Evolutionary conservation across 148 eudicot genomes (phyloP).

Genomic region (Vaccinium macrocarpon): DNA sequence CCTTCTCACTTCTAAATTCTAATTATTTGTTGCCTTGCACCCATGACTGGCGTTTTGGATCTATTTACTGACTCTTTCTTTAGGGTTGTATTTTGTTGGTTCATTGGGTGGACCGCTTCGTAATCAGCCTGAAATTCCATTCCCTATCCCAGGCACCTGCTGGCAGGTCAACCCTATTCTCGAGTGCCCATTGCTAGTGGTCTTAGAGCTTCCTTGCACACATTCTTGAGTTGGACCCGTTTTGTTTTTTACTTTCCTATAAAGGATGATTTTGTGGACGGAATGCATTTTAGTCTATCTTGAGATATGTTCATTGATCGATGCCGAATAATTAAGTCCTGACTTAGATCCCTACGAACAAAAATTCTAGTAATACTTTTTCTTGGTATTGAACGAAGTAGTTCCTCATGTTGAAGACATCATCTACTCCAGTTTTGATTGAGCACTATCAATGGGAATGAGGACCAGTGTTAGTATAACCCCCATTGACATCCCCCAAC

Average conservation of each 20-base stretch:
- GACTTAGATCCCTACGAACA: background rate
- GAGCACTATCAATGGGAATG: background rate
- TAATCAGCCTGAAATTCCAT: background rate
- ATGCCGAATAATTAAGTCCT: background rate
- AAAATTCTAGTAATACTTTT: background rate
- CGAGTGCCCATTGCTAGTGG: background rate
- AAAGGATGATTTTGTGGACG: background rate
- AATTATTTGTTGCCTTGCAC: background rate
- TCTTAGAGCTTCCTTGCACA: background rate
- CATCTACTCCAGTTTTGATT: conserved; percentile 6
- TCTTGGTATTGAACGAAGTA: background rate
- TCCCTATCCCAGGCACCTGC: no score
- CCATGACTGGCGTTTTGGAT: background rate
- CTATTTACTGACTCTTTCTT: background rate
- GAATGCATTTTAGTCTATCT: background rate
- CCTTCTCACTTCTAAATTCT: background rate
- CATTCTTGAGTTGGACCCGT: background rate
- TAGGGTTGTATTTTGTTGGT: background rate
- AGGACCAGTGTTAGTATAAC: background rate
- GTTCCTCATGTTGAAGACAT: background rate
- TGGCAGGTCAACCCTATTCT: background rate
- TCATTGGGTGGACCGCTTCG: background rate
- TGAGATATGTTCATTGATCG: background rate
- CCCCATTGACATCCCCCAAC: background rate
- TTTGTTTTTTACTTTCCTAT: background rate